Percentiles rank a stretch among this genome's conserved stretches.
Conservation (phyloP, 179 eudicot species). For the Silene vulgaris region DNA sequence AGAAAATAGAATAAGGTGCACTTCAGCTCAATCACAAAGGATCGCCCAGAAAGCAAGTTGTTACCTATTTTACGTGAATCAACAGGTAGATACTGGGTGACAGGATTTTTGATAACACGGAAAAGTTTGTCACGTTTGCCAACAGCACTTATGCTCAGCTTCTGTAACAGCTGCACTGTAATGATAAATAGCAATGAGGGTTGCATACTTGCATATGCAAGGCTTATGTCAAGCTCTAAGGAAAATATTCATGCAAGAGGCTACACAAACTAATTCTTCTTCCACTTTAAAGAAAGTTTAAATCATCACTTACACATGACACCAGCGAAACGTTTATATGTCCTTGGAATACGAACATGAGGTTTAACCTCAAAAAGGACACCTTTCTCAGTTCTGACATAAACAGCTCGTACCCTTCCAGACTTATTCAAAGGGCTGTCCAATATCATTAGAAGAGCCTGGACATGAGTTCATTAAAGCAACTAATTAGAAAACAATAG, state of each 20-base stretch:
- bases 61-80: slow-evolving; percentile 83
- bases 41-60: background rate
- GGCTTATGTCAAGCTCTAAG: background rate
- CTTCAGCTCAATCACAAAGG: background rate
- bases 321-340: slow-evolving; percentile 84
- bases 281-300: background rate
- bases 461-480: slow-evolving; percentile 8
- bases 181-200: slow-evolving; percentile 10
- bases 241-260: background rate
- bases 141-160: slow-evolving; percentile 68
- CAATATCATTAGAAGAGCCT: slow-evolving; percentile 82
- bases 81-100: slow-evolving; percentile 73
- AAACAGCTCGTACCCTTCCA: slow-evolving; percentile 71
- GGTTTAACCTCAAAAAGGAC: slow-evolving; percentile 86
- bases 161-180: slow-evolving; percentile 87
- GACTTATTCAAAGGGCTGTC: slow-evolving; percentile 84
- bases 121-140: slow-evolving; percentile 82
- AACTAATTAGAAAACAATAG: slow-evolving; percentile 1
- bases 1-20: background rate
- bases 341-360: slow-evolving; percentile 88
- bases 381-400: slow-evolving; percentile 80
- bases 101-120: slow-evolving; percentile 83
- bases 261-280: background rate
- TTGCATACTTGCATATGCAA: background rate
- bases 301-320: slow-evolving; percentile 72